Percentiles rank a stretch among this genome's conserved stretches.
These are phyloP conservation scores for Saccharomyces hybrid DNA, from an alignment of 1,139 yeast species.

Conservation along the genomic window DNA sequence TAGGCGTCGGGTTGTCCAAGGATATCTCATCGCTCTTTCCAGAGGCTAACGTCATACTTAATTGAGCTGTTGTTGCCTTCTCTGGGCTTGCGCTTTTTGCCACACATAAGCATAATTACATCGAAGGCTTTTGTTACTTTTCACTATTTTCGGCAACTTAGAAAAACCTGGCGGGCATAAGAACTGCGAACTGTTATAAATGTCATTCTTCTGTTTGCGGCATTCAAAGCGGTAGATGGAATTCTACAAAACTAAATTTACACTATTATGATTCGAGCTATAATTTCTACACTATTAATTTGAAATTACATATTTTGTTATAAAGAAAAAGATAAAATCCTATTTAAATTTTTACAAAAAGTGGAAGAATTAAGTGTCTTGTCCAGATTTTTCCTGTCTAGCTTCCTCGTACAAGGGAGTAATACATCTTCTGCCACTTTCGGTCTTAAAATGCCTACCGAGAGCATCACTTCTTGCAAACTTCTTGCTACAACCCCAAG, in stretches of 20 bases:
- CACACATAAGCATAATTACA: background rate
- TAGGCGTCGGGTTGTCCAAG: background rate
- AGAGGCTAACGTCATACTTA: background rate
- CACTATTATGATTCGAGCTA: background rate
- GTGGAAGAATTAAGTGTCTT: conserved; percentile 1
- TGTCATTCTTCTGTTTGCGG: background rate
- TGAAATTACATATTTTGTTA: background rate
- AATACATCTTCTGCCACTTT: conserved; percentile 82
- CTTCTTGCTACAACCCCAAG: conserved; percentile 88
- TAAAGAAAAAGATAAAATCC: background rate
- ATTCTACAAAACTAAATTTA: background rate
- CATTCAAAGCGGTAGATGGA: background rate
- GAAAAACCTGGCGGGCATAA: background rate
- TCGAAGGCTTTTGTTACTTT: background rate
- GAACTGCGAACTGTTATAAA: background rate
- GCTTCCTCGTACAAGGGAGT: conserved; percentile 66
- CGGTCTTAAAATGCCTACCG: conserved; percentile 89
- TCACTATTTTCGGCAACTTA: background rate
- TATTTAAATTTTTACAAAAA: background rate
- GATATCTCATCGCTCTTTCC: background rate
- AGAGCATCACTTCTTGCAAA: conserved; percentile 96
- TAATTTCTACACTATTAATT: background rate
- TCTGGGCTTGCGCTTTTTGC: background rate
- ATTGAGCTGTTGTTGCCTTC: background rate
- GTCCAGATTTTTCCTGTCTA: conserved; percentile 31